These are phyloP conservation scores for Lotus japonicus DNA, from an alignment of 306 rosid species.

Conservation along the genomic window DNA sequence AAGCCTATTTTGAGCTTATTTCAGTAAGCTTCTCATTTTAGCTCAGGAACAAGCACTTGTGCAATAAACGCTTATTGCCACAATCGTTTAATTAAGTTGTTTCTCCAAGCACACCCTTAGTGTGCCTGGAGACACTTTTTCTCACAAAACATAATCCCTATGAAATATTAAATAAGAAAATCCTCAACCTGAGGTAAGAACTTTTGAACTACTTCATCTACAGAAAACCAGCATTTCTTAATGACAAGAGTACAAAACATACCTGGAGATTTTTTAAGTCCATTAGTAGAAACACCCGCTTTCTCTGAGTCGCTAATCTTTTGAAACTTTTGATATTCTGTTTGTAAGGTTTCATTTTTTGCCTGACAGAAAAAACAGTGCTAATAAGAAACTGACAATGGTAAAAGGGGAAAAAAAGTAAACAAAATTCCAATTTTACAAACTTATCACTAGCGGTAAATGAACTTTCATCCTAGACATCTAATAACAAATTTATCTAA, in stretches of 20 bases:
- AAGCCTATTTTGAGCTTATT: too few relatives aligned
- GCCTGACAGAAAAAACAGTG: slow-evolving; percentile 33
- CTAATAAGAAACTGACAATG: neutral
- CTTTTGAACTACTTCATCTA: slow-evolving; percentile 10
- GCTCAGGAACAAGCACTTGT: too few relatives aligned
- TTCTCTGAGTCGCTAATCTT: slow-evolving; percentile 38
- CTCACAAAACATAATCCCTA: neutral
- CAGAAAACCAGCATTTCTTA: neutral
- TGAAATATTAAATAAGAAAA: neutral
- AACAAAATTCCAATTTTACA: neutral
- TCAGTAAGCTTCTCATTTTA: too few relatives aligned
- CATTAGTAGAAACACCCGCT: slow-evolving; percentile 39
- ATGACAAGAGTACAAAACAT: slow-evolving; percentile 16
- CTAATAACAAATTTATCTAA: neutral
- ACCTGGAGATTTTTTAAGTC: slow-evolving; percentile 58
- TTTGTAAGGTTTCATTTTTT: slow-evolving; percentile 37
- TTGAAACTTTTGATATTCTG: slow-evolving; percentile 58
- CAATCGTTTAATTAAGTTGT: too few relatives aligned
- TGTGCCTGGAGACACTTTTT: neutral
- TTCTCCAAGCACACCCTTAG: too few relatives aligned
- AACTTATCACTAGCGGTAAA: neutral
- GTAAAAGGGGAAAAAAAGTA: too few relatives aligned
- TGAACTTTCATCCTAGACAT: neutral
- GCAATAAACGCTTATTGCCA: too few relatives aligned
- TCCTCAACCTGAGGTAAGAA: neutral